These are phyloP conservation scores for Trichoderma sp. DNA, from an alignment of 2,329 filamentous ascomycete genomes.

Conservation along the genomic window DNA sequence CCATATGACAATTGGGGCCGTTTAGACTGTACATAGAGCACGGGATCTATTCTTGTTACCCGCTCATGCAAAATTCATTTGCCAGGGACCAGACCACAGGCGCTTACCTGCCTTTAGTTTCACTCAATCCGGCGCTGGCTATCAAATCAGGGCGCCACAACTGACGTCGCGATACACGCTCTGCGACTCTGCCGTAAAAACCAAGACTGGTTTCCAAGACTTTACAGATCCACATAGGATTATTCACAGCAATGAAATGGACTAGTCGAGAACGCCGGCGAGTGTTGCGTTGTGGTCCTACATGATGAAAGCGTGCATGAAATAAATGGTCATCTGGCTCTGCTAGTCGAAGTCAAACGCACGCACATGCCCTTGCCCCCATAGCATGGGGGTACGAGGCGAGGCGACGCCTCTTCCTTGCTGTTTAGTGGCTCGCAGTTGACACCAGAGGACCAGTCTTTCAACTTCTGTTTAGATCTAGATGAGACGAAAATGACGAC, in stretches of 20 bases:
- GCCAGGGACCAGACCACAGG: neutral
- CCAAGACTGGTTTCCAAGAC: neutral
- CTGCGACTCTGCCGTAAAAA: neutral
- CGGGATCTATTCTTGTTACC: conserved; percentile 38
- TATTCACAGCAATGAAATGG: neutral
- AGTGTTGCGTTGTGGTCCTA: conserved; percentile 16
- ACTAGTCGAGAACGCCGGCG: conserved; percentile 15
- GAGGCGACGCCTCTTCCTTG: conserved; percentile 8
- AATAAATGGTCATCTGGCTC: conserved; percentile 18
- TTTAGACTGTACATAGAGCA: conserved; percentile 20
- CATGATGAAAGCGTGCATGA: conserved; percentile 20
- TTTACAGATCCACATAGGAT: neutral
- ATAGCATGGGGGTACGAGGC: conserved; percentile 12
- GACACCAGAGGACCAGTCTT: neutral
- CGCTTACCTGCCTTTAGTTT: neutral
- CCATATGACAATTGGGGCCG: neutral
- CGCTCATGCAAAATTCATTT: conserved; percentile 39
- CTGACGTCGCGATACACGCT: neutral
- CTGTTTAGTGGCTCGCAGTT: neutral
- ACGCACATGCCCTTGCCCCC: conserved; percentile 10
- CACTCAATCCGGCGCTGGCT: neutral
- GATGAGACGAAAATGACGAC: neutral
- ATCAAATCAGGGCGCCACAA: neutral
- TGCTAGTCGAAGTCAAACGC: conserved; percentile 20
- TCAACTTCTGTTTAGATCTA: neutral